Base-by-base conservation (phyloP, 1,284 basidiomycete species). In the Peniophora sp. region DNA sequence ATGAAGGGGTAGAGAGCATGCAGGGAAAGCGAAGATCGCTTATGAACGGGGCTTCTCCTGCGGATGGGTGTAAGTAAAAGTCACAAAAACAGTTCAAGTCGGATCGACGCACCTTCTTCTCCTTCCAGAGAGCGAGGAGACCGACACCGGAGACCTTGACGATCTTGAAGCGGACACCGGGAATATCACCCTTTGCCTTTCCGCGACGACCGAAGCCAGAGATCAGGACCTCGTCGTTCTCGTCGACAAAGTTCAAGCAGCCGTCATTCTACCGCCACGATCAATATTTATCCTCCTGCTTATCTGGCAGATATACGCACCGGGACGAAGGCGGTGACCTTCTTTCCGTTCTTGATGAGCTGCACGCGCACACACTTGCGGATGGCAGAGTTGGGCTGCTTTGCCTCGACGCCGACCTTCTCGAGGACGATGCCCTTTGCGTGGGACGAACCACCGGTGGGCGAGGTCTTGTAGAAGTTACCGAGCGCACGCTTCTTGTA, bases 341-440 rank as follows among this genome's bases (percentile, higher is more conserved):
- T 98, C 89, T 99, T 99, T 65, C 97, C 97, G 80, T 99, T 99
- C 85, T 99, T 99, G 76, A 99, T 99, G 65, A 99, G 83, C 70
- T 99, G 97, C 57, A 99, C 97, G 79, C 97, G 92, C 62, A 99
- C 97, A 81, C 97, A 99, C 76, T 99, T 99, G 74, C 97, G 93
- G 72, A 99, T 98, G 70, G 97, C 97, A 69, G 97, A 99, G 85
- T 99, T 99, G 75, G 97, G 97, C 71, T 97, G 92, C 77, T 96
- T 96, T 65, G 92, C 93, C 73, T 91, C 89, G 58, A 92, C 87
- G 61, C 88, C 86, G 59, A 95, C 89, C 82, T 99, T 99, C 79
- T 99, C 97, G 58, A 99, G 88, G 58, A 99, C 97, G 69, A 99
- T 99, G 63, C 97, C 97, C 82, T 99, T 99, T 63, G 97, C 97